A percentile compares a stretch with the other conserved stretches of the same genome.
phyloP scores from a whole-genome alignment of 768 basidiomycete genomes.

The Termitomyces bulborhizus region DNA sequence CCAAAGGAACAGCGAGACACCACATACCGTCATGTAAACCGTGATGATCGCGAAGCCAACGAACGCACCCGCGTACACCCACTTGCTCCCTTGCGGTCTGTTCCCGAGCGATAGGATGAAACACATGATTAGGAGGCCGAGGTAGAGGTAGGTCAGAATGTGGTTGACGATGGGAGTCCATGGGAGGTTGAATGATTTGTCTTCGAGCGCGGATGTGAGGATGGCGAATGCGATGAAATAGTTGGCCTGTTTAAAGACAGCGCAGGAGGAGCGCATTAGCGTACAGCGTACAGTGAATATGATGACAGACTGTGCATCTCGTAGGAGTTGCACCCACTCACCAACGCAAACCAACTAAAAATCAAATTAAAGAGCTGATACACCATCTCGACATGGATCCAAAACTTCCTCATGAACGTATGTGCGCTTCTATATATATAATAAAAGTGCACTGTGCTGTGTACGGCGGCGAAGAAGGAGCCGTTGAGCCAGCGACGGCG shows the following conservation, averaged over 20 bases:
- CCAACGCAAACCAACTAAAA: slow-evolving; percentile 88
- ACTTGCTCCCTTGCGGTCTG: slow-evolving; percentile 84
- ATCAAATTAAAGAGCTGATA: slow-evolving; percentile 89
- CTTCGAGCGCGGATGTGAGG: slow-evolving; percentile 70
- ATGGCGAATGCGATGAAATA: slow-evolving; percentile 88
- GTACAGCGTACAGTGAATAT: too few relatives aligned
- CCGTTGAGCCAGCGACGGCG: slow-evolving; percentile 96
- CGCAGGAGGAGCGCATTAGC: too few relatives aligned
- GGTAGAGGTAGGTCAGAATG: slow-evolving; percentile 80
- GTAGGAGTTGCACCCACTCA: slow-evolving; percentile 24
- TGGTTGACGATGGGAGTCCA: slow-evolving; percentile 71
- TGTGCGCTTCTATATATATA: slow-evolving; percentile 94
- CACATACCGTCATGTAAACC: slow-evolving; percentile 85
- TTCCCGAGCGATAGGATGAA: slow-evolving; percentile 89
- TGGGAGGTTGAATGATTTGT: slow-evolving; percentile 45
- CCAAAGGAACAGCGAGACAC: too few relatives aligned
- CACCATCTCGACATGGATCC: slow-evolving; percentile 91
- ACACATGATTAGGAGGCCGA: slow-evolving; percentile 81
- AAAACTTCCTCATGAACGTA: slow-evolving; percentile 75
- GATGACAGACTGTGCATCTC: too few relatives aligned
- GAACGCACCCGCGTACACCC: slow-evolving; percentile 81
- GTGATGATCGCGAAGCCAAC: slow-evolving; percentile 88
- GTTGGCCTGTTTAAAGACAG: slow-evolving; percentile 51
- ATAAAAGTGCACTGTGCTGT: slow-evolving; percentile 88
- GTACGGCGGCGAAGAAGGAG: slow-evolving; percentile 95